Base-by-base conservation (phyloP, 345 rosid species). In the Murraya paniculata region DNA sequence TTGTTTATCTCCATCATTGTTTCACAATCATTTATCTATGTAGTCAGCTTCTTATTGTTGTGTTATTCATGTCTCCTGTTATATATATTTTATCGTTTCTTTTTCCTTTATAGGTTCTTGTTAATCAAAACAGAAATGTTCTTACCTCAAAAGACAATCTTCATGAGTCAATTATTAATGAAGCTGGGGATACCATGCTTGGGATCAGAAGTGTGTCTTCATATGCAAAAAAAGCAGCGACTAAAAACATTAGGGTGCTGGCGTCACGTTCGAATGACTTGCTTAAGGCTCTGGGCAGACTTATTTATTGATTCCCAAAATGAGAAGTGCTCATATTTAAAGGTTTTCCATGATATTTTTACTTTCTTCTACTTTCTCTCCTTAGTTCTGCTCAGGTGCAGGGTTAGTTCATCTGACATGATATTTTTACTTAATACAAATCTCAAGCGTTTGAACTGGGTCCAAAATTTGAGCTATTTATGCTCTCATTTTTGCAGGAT, bases 181-280 rank as follows among this genome's bases (percentile, higher is more conserved):
- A 58, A 59, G 77, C 56, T 66, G 82, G 83, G 76, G 88, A 81
- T 81, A 81, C 84, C 13, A 64, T 72, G 68, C 50, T 78, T 60
- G 89, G 87, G 78, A 76, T 79, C 71, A 82, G 59, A 78, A 85
- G 53, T 74, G 10, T 55, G 74, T 74, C 83, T 55, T 58, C 83
- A 59, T 94, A 92, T 83, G 84, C 97, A 6, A 87, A 87, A 77
- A 94, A 94, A 84, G 84, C 71, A 83, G 97, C 99, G 50, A 71
- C 76, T 10, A 94, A 79, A 84, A 92, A 94, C 86, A 83, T 90
- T 79, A 88, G 77, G 83, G 89, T 91, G 81, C 68, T 96, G 77
- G 87, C 93, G 67, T 89, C 93, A 71, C 83, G 82, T 79, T 90
- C 98, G 6, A 10, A 85, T 35, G 91, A 84, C 85, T 76, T 96